Evolutionary conservation across 2,329 filamentous ascomycete species (phyloP), one percentile per base, ranked within the genome.

Genomic region (Grosmannia clavigera): DNA sequence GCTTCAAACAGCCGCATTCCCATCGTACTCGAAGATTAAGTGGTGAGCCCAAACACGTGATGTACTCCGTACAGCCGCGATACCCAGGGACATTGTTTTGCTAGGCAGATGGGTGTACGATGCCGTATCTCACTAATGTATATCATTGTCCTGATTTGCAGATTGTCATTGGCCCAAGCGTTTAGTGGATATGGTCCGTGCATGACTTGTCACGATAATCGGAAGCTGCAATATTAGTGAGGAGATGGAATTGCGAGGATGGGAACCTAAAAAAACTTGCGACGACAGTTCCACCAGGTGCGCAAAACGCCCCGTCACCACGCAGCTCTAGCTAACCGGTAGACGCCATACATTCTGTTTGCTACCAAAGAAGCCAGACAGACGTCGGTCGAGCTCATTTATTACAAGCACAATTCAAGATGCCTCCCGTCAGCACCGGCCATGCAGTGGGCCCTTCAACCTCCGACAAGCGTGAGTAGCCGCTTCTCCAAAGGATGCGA

Each of bases 391-490:
- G 43, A 48, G 6, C 11, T 29, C 9, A 25, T 7, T 53, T 35
- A 22, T 22, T 22, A 22, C 33, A 3, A 38, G 19, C 5, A 9
- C 7, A 2, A 40, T 16, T 53, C 58, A 70, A 48, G 51, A 73
- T 73, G 72, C 71, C 68, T 52, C 68, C 70, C 12, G 65, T 66
- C 59, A 67, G 68, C 56, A 62, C 59, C 43, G 66, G 67, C 58
- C 67, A 63, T 60, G 64, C 63, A 5, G 12, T 31, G 66, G 79
- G 78, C 65, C 78, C 76, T 35, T 81, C 79, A 53, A 78, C 74
- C 61, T 69, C 79, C 62, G 80, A 83, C 70, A 83, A 83, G 73
- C 71, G 80, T 82, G 76, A 51, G 71, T 62, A 12, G 22, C 46
- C 69, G 14, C 52, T 11, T 11, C 27, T 5, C 14, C 22, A 3